Conservation (phyloP, 805 yeast genomes). For the Lachancea quebecensis region DNA sequence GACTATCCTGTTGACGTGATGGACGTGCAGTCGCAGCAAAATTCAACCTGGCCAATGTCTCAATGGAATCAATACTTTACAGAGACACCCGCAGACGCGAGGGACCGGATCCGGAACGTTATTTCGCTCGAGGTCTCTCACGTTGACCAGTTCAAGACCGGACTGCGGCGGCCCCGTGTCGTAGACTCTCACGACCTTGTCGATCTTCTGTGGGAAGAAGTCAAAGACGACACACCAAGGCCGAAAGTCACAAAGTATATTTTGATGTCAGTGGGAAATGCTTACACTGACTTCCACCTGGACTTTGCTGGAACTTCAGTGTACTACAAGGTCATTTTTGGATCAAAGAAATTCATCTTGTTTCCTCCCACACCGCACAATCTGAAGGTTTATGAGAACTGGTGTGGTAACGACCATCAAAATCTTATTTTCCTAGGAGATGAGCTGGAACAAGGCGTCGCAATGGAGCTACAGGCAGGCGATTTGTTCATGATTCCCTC, state of each 20-base stretch:
- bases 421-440: slow-evolving; percentile 60
- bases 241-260: slow-evolving; percentile 72
- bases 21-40: slow-evolving; percentile 82
- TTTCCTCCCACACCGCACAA: slow-evolving; percentile 69
- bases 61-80: slow-evolving; percentile 71
- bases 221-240: slow-evolving; percentile 20
- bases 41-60: slow-evolving; percentile 52
- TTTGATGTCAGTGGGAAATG: slow-evolving; percentile 72
- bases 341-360: slow-evolving; percentile 67
- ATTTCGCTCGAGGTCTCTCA: slow-evolving; percentile 73
- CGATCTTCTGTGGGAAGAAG: slow-evolving; percentile 49
- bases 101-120: slow-evolving; percentile 72
- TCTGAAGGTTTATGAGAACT: slow-evolving; percentile 51
- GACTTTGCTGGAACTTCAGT: slow-evolving; percentile 94
- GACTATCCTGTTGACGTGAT: slow-evolving; percentile 68
- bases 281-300: slow-evolving; percentile 84
- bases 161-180: slow-evolving; percentile 54
- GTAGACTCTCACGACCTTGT: slow-evolving; percentile 66
- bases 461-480: slow-evolving; percentile 49
- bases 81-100: slow-evolving; percentile 32
- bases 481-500: slow-evolving; percentile 80
- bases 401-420: slow-evolving; percentile 64
- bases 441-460: slow-evolving; percentile 42
- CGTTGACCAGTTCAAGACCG: slow-evolving; percentile 39
- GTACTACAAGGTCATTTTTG: slow-evolving; percentile 75